phyloP scores from a whole-genome alignment of 148 eudicot genomes.

The Linanthus parryae region DNA sequence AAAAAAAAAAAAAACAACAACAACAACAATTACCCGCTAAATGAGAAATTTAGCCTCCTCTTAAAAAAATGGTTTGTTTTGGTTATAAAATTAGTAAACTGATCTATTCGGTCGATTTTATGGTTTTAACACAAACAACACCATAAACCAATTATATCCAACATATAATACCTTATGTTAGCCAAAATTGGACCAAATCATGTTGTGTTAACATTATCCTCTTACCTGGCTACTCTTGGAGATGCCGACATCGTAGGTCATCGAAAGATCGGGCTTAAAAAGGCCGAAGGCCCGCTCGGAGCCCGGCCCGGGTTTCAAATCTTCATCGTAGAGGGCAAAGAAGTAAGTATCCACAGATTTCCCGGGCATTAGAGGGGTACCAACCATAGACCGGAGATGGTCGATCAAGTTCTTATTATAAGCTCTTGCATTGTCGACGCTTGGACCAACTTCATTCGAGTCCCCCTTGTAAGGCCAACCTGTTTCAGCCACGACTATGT shows the following conservation, averaged over 20 bases:
- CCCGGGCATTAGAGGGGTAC: slow-evolving; percentile 90
- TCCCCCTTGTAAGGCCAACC: slow-evolving; percentile 94
- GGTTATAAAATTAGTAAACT: too few species aligned
- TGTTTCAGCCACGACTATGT: slow-evolving; percentile 86
- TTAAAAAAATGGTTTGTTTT: too few species aligned
- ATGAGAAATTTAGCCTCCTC: too few species aligned
- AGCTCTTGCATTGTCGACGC: slow-evolving; percentile 70
- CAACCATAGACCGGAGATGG: slow-evolving; percentile 67
- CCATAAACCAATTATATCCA: too few species aligned
- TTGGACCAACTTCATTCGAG: slow-evolving; percentile 66
- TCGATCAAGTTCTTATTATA: slow-evolving; percentile 63
- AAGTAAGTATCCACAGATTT: slow-evolving; percentile 75
- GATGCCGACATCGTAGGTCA: slow-evolving; percentile 61
- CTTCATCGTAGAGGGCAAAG: slow-evolving; percentile 89
- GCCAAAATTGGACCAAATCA: too few species aligned
- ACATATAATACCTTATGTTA: too few species aligned
- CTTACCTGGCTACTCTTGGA: slow-evolving; percentile 43
- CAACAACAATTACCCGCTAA: too few species aligned
- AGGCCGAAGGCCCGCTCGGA: slow-evolving; percentile 80
- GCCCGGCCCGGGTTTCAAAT: slow-evolving; percentile 70
- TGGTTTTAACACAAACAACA: too few species aligned
- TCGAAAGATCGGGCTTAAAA: slow-evolving; percentile 54
- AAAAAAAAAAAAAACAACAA: too few species aligned
- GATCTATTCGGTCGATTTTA: too few species aligned
- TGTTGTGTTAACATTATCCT: too few species aligned